Evolutionary conservation across 2,329 filamentous ascomycete genomes (phyloP).

Genomic region (Myriangium duriaei): DNA sequence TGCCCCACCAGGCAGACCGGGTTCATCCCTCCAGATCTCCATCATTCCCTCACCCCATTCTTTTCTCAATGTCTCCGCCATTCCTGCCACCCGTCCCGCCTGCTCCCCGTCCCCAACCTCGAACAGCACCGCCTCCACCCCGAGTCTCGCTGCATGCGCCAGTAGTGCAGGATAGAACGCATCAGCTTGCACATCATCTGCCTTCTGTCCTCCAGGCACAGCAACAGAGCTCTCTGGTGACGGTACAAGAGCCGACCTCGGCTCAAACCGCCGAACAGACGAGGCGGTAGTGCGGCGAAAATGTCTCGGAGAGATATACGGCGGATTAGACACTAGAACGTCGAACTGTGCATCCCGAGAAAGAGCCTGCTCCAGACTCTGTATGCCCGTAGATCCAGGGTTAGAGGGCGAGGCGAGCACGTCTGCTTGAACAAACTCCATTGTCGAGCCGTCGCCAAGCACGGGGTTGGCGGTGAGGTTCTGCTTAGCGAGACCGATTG

Average conservation of each 20-base stretch:
- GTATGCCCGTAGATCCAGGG: conserved; percentile 5
- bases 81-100: conserved; percentile 47
- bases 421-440: conserved; percentile 24
- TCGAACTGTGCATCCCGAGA: no score
- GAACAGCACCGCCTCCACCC: conserved; percentile 48
- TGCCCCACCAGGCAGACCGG: conserved; percentile 25
- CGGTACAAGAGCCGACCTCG: conserved; percentile 63
- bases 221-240: conserved; percentile 20
- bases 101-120: conserved; percentile 62
- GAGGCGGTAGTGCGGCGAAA: conserved; percentile 52
- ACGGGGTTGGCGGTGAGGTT: conserved; percentile 38
- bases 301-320: conserved; percentile 62
- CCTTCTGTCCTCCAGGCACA: conserved; percentile 7
- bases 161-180: conserved; percentile 60
- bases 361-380: no score
- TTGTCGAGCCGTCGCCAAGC: conserved; percentile 2
- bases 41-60: conserved; percentile 27
- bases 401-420: conserved; percentile 15
- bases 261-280: conserved; percentile 74
- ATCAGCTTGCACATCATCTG: conserved; percentile 27
- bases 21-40: conserved; percentile 64
- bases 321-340: conserved; percentile 76
- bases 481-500: conserved; percentile 50
- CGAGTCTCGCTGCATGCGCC: conserved; percentile 33
- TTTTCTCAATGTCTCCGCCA: conserved; percentile 27